A percentile compares a stretch with the other conserved stretches of the same genome.
phyloP scores from a whole-genome alignment of 1,284 basidiomycete genomes.

The Heterobasidion parviporum region DNA sequence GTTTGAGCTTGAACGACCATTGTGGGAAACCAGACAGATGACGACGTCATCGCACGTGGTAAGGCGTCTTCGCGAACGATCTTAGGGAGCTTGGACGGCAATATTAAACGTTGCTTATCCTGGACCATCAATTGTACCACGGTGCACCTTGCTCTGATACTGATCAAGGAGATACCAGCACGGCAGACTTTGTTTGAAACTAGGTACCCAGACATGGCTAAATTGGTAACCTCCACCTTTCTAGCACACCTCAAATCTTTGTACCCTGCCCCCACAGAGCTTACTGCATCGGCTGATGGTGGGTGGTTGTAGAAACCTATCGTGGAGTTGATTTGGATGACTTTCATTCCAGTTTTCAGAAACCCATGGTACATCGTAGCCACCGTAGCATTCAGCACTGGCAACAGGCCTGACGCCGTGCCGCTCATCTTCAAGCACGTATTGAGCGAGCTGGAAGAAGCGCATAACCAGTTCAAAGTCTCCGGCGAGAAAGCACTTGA shows the following conservation, averaged over 20 bases:
- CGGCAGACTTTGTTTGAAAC: no score
- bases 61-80: no score
- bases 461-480: slow-evolving; percentile 15
- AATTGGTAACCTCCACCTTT: slow-evolving; percentile 15
- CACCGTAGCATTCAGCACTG: slow-evolving; percentile 44
- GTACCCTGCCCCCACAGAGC: slow-evolving; percentile 12
- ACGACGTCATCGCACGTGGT: no score
- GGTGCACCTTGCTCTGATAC: neutral
- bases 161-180: neutral
- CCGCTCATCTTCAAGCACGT: slow-evolving; percentile 42
- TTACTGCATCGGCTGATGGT: slow-evolving; percentile 10
- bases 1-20: no score
- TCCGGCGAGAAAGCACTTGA: slow-evolving; percentile 17
- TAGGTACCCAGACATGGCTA: slow-evolving; percentile 13
- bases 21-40: no score
- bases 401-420: slow-evolving; percentile 48
- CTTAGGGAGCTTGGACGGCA: no score
- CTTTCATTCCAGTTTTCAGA: slow-evolving; percentile 8
- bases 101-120: neutral
- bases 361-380: slow-evolving; percentile 53
- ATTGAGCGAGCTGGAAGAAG: slow-evolving; percentile 28
- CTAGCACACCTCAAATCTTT: slow-evolving; percentile 18
- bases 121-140: neutral
- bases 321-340: no score
- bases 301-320: neutral